phyloP scores from a whole-genome alignment of 179 eudicot genomes.

The Silene vulgaris region DNA sequence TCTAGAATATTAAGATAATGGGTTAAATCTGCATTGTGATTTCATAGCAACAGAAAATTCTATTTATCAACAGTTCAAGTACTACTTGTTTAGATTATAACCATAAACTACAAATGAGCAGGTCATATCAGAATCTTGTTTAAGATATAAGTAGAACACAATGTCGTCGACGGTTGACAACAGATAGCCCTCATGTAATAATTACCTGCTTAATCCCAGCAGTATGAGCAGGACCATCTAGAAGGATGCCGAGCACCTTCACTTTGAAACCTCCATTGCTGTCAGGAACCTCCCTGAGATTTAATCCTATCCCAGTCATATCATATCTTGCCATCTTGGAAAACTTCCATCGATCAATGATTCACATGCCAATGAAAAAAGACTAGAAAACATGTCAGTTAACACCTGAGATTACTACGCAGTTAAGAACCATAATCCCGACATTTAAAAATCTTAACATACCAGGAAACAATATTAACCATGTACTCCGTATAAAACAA shows the following conservation, averaged over 20 bases:
- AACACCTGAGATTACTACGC: slow-evolving; percentile 19
- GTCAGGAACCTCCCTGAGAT: slow-evolving; percentile 78
- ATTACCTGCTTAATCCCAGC: slow-evolving; percentile 91
- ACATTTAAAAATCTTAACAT: neutral
- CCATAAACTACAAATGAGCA: neutral
- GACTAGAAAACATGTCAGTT: slow-evolving; percentile 31
- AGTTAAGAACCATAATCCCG: slow-evolving; percentile 12
- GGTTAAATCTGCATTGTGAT: too few relatives aligned
- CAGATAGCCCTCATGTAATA: slow-evolving; percentile 19
- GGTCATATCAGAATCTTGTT: neutral
- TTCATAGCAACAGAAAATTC: too few relatives aligned
- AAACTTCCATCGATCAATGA: slow-evolving; percentile 56
- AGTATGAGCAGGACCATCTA: slow-evolving; percentile 87
- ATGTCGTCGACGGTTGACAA: slow-evolving; percentile 5
- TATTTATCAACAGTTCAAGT: too few relatives aligned
- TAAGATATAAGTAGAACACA: slow-evolving; percentile 11
- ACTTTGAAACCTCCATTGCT: slow-evolving; percentile 61
- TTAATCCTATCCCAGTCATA: slow-evolving; percentile 92
- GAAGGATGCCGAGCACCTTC: slow-evolving; percentile 78
- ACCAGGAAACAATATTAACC: neutral
- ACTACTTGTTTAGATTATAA: too few relatives aligned
- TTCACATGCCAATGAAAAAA: slow-evolving; percentile 63
- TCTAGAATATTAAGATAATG: too few relatives aligned
- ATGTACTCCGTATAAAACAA: slow-evolving; percentile 2
- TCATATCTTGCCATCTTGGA: slow-evolving; percentile 98